These are phyloP conservation scores for Podaxis rugospora DNA, from an alignment of 768 basidiomycete genomes.

Conservation along the genomic window DNA sequence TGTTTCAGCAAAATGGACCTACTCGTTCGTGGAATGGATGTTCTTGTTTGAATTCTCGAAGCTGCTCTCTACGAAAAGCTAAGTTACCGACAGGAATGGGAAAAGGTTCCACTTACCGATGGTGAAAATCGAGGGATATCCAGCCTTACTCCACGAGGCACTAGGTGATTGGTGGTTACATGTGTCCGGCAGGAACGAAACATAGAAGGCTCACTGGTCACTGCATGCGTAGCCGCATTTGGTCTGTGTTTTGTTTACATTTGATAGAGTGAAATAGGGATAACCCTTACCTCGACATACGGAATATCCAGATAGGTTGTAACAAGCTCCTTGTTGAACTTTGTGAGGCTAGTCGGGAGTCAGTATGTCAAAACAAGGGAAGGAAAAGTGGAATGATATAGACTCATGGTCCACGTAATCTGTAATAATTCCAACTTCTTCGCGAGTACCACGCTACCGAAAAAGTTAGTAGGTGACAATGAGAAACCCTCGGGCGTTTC, in stretches of 20 bases:
- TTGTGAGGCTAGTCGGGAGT: constrained; percentile 54
- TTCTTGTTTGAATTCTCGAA: constrained; percentile 78
- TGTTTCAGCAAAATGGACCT: constrained; percentile 26
- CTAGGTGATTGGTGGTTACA: constrained; percentile 25
- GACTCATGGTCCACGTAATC: constrained; percentile 73
- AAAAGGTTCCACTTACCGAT: constrained; percentile 50
- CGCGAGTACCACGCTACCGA: constrained; percentile 55
- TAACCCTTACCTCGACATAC: constrained; percentile 49
- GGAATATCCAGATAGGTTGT: constrained; percentile 81
- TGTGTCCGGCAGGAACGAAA: constrained; percentile 24
- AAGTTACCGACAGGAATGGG: constrained; percentile 13
- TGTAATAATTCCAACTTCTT: constrained; percentile 80
- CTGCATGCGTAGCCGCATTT: constrained; percentile 94
- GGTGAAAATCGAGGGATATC: constrained; percentile 81
- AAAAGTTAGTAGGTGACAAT: constrained; percentile 14
- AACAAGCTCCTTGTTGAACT: constrained; percentile 75
- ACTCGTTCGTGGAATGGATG: constrained; percentile 84
- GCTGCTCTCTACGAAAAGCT: constrained; percentile 45
- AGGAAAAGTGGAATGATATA: constrained; percentile 13
- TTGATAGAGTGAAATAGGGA: not conserved
- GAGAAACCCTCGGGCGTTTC: constrained; percentile 22
- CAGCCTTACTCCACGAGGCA: constrained; percentile 83
- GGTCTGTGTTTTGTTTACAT: constrained; percentile 42
- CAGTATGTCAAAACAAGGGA: constrained; percentile 11
- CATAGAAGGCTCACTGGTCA: constrained; percentile 61